These are phyloP conservation scores for Claviceps maximensis DNA, from an alignment of 2,329 filamentous ascomycete genomes.

Conservation along the genomic window DNA sequence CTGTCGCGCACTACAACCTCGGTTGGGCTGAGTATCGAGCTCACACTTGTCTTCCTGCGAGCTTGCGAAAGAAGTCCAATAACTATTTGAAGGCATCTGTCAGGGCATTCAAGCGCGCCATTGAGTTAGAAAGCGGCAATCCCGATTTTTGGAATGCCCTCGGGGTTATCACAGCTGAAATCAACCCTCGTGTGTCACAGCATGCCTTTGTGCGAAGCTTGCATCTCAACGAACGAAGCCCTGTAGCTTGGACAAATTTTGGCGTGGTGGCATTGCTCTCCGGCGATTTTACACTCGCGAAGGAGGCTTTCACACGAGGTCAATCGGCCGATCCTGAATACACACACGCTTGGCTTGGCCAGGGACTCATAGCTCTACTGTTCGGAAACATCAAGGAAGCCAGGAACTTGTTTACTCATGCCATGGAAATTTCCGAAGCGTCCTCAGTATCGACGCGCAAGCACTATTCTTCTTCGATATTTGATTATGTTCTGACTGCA, in stretches of 20 bases:
- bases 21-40: slow-evolving; percentile 87
- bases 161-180: slow-evolving; percentile 74
- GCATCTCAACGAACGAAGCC: slow-evolving; percentile 80
- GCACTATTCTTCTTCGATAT: slow-evolving; percentile 68
- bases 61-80: slow-evolving; percentile 42
- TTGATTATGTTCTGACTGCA: slow-evolving; percentile 62
- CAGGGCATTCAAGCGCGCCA: slow-evolving; percentile 85
- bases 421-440: slow-evolving; percentile 80
- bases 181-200: slow-evolving; percentile 80
- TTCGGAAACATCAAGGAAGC: slow-evolving; percentile 66
- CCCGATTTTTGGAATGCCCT: slow-evolving; percentile 95
- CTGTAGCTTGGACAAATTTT: slow-evolving; percentile 80
- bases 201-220: slow-evolving; percentile 86
- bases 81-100: slow-evolving; percentile 70
- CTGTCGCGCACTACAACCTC: slow-evolving; percentile 93
- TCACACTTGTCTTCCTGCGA: slow-evolving; percentile 48
- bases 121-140: slow-evolving; percentile 89
- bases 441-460: slow-evolving; percentile 59
- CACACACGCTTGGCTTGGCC: slow-evolving; percentile 84
- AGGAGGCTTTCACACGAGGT: slow-evolving; percentile 76
- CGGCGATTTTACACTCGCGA: slow-evolving; percentile 73
- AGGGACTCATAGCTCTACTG: slow-evolving; percentile 71
- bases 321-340: slow-evolving; percentile 94
- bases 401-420: slow-evolving; percentile 76
- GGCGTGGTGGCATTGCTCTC: slow-evolving; percentile 76